Percentiles rank a stretch among this genome's conserved stretches.
Conservation (phyloP, 2,329 filamentous ascomycete genomes). For the Rhynchosporium agropyri region DNA sequence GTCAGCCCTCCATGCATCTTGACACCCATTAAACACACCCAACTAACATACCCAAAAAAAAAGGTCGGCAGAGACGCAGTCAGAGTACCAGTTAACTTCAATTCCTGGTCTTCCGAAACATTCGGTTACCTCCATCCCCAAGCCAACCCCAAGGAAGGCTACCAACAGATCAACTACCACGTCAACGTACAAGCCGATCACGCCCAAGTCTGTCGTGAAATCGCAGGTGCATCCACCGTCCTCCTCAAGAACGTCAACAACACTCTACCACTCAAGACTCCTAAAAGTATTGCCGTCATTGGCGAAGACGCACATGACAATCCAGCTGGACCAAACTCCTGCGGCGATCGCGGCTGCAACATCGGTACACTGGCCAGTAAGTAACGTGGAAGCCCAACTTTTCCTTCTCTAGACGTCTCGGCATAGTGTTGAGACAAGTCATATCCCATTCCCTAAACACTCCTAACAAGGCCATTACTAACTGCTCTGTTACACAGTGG, state of each 20-base stretch:
- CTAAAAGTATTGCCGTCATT: slow-evolving; percentile 74
- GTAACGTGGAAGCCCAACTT: no score
- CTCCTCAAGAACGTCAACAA: slow-evolving; percentile 80
- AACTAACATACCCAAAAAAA: slow-evolving; percentile 5
- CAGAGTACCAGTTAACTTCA: slow-evolving; percentile 70
- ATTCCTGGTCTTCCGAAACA: slow-evolving; percentile 80
- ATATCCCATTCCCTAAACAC: no score
- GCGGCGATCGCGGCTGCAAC: slow-evolving; percentile 57
- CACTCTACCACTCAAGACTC: slow-evolving; percentile 72
- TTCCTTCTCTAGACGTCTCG: no score
- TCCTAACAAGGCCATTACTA: no score
- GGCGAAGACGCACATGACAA: slow-evolving; percentile 83
- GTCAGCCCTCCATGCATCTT: slow-evolving; percentile 36
- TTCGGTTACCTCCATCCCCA: slow-evolving; percentile 54
- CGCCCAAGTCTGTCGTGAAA: slow-evolving; percentile 71
- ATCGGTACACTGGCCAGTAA: slow-evolving; percentile 58
- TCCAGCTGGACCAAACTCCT: slow-evolving; percentile 76
- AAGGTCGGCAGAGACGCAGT: slow-evolving; percentile 47
- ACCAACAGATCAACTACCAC: slow-evolving; percentile 69
- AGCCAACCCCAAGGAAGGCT: slow-evolving; percentile 9
- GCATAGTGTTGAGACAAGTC: no score
- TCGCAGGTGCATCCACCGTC: slow-evolving; percentile 79
- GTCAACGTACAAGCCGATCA: slow-evolving; percentile 81
- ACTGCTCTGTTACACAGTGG: slow-evolving; percentile 51
- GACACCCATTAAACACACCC: background rate